Conservation (phyloP, 2,329 filamentous ascomycete species). For the Fusarium sp. region DNA sequence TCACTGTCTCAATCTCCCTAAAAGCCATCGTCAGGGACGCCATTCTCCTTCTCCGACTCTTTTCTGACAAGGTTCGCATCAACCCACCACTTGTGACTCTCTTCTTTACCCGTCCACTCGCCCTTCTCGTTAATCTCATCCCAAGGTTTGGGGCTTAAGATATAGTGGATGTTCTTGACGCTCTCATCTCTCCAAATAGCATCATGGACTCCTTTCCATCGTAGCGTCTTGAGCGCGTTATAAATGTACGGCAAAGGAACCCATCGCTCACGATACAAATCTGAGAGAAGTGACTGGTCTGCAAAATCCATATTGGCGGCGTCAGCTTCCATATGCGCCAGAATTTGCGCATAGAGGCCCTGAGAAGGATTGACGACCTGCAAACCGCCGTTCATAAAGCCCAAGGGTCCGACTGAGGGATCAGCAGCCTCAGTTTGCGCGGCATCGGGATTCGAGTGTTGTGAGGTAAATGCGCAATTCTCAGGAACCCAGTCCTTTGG, state of each 20-base stretch:
- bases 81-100: constrained; percentile 67
- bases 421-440: constrained; percentile 60
- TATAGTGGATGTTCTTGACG: constrained; percentile 72
- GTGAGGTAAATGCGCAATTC: constrained; percentile 68
- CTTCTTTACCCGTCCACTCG: constrained; percentile 56
- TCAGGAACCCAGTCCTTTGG: constrained; percentile 72
- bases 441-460: constrained; percentile 57
- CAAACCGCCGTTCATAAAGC: constrained; percentile 62
- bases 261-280: constrained; percentile 66
- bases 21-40: constrained; percentile 48
- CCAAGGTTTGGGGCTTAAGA: constrained; percentile 71
- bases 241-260: constrained; percentile 68
- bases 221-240: constrained; percentile 71
- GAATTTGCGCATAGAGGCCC: constrained; percentile 61
- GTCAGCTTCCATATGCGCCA: constrained; percentile 60
- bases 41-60: constrained; percentile 52
- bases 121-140: constrained; percentile 59
- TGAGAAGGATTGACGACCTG: constrained; percentile 65
- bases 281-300: constrained; percentile 68
- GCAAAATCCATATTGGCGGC: constrained; percentile 64
- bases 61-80: constrained; percentile 59
- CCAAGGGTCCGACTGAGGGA: constrained; percentile 58
- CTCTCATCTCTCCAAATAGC: constrained; percentile 67
- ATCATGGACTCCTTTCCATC: constrained; percentile 62
- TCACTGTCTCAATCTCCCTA: background rate